Base-by-base conservation (phyloP, 345 rosid species). In the Tarenaya hassleriana region DNA sequence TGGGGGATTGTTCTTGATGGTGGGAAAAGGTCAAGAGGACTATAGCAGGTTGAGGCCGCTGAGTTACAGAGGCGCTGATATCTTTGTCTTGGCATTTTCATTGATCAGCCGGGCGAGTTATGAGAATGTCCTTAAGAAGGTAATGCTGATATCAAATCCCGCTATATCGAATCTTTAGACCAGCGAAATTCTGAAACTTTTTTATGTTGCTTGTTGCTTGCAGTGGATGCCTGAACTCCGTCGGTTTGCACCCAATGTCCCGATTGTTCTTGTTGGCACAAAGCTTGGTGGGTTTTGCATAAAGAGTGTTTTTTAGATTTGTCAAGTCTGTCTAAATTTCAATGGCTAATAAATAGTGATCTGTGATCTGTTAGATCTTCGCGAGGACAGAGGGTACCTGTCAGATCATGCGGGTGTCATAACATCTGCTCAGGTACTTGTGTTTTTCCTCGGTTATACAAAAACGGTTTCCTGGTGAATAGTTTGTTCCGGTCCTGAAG, bases 181-280 rank as follows among this genome's bases (percentile, higher is more conserved):
- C 8, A 2, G 41, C 41, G 10, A 45, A 4, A 16, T 17, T 17
- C 19, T 41, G 11, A 24, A 24, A 21, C 12, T 35, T 11, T 14
- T 20, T 34, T 62, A 11, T 50, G 3, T 33, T 57, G 54, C 38
- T 3, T 60, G 66, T 32, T 66, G 18, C 39, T n/a, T 66, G 64
- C 81, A 92, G 98, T 88, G 98, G 98, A 85, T 88, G 97, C 98
- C 98, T 15, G 97, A 92, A 68, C 95, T 88, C 33, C 88, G 95
- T 7, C 61, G 95, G 46, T 92, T 92, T 62, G 98, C 97, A 0
- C 98, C 97, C 32, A 80, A 80, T 68, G 95, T 88, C 67, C 98
- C 98, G 0, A 79, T 92, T 60, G 94, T 92, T 42, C 95, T 92
- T 44, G 97, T 88, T 58, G 98, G 97, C 52, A 92, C 98, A 12